phyloP scores from a whole-genome alignment of 2,329 filamentous ascomycete species.

The Nemania abortiva region DNA sequence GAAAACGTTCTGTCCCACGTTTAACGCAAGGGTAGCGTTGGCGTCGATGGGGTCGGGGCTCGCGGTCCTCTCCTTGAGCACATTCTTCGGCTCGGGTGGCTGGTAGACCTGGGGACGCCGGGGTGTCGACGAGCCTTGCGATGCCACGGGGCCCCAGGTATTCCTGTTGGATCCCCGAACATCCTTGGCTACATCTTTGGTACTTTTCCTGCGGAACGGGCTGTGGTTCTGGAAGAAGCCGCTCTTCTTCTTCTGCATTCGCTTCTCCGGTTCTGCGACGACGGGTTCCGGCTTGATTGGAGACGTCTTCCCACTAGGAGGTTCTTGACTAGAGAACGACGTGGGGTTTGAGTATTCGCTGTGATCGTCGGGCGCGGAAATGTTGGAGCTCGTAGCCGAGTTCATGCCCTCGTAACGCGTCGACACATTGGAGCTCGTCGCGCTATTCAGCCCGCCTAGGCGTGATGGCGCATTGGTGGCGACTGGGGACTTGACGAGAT shows the following conservation, averaged over 20 bases:
- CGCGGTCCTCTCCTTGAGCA: slow-evolving; percentile 59
- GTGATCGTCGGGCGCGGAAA: slow-evolving; percentile 84
- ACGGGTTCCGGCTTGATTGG: slow-evolving; percentile 48
- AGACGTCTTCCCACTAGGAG: slow-evolving; percentile 77
- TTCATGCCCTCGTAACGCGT: slow-evolving; percentile 25
- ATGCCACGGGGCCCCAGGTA: slow-evolving; percentile 65
- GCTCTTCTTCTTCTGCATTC: slow-evolving; percentile 77
- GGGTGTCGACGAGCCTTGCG: slow-evolving; percentile 41
- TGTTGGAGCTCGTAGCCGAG: slow-evolving; percentile 34
- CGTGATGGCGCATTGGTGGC: neutral
- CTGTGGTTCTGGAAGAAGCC: slow-evolving; percentile 94
- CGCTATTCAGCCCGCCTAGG: slow-evolving; percentile 20
- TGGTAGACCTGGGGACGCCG: slow-evolving; percentile 58
- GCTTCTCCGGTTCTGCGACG: slow-evolving; percentile 67
- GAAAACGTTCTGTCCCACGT: slow-evolving; percentile 96
- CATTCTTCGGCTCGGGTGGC: slow-evolving; percentile 53
- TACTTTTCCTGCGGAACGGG: slow-evolving; percentile 93
- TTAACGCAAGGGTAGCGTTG: slow-evolving; percentile 90
- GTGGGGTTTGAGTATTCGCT: slow-evolving; percentile 93
- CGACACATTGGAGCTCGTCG: slow-evolving; percentile 31
- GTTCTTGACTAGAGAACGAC: slow-evolving; percentile 88
- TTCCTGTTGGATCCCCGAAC: slow-evolving; percentile 63
- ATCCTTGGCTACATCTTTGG: slow-evolving; percentile 80
- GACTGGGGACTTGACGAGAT: slow-evolving; percentile 1
- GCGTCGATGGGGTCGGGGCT: slow-evolving; percentile 92